Evolutionary conservation across 2,329 filamentous ascomycete genomes (phyloP), one percentile per base, ranked within the genome.

Genomic region (Colletotrichum gloeosporioides): DNA sequence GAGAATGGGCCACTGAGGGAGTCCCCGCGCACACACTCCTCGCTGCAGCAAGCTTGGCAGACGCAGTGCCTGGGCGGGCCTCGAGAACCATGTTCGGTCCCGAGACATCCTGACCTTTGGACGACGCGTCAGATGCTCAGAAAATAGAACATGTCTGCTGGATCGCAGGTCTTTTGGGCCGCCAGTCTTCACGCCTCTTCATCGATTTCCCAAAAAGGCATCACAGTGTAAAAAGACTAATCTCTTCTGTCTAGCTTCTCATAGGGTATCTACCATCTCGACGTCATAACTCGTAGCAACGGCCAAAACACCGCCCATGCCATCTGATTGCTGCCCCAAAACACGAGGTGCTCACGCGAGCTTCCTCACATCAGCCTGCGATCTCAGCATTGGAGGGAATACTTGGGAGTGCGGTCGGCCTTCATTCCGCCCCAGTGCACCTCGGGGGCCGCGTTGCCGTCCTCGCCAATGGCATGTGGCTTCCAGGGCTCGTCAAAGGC

Each of bases 401-500:
- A 93, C 87, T 94, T 94, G 77, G 86, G 75, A 81, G 86, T 87
- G 79, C 92, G 87, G 77, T 92, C 88, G 1, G 88, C 86, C 57
- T 88, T 91, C 89, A 92, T 94, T 57, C 92, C 90, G 80, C 93
- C 93, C 93, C 93, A 95, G 80, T 93, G 89, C 44, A 89, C 92
- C 89, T 95, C 93, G 80, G 93, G 90, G 64, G 88, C 89, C 13
- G 86, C 84, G 78, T 89, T 84, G 78, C 93, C 93, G 80, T 92
- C 91, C 82, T 93, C 89, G 80, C 93, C 93, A 77, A 89, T 84
- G 78, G 89, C 90, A 61, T 87, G 83, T 70, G 93, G 92, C 90
- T 95, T 95, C 91, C 92, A 94, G 75, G 90, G 87, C 89, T 95
- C 93, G 80, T 94, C 93, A 79, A 93, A 94, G 59, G 93, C 93